Percentiles rank a stretch among this genome's conserved stretches.
Conservation (phyloP, 2,329 filamentous ascomycete species). For the Parascedosporium putredinis region DNA sequence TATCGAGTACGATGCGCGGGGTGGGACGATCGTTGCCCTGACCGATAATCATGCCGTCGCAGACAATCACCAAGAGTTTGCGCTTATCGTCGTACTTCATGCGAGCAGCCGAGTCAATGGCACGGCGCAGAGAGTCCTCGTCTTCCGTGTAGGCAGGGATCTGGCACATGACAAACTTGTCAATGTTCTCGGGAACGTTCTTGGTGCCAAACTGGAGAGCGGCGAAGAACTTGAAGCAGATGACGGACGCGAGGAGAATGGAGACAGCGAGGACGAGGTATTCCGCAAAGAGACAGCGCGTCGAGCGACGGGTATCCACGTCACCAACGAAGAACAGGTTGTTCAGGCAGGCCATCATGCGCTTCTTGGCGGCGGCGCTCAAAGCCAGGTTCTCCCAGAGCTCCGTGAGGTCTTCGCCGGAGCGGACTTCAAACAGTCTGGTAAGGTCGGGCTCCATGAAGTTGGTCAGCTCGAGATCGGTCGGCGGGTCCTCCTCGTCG, state of each 20-base stretch:
- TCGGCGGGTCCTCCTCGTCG: conserved; percentile 36
- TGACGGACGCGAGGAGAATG: conserved; percentile 66
- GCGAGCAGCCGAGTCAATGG: conserved; percentile 87
- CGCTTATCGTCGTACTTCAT: conserved; percentile 99
- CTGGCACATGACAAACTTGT: conserved; percentile 97
- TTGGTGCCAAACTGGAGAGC: conserved; percentile 89
- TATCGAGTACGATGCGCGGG: conserved; percentile 90
- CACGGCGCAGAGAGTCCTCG: conserved; percentile 91
- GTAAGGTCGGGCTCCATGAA: conserved; percentile 76
- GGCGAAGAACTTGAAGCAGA: conserved; percentile 93
- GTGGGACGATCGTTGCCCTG: conserved; percentile 96
- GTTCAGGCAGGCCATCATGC: conserved; percentile 77
- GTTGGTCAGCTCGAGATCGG: conserved; percentile 44
- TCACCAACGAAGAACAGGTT: conserved; percentile 93
- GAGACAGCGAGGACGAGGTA: conserved; percentile 86
- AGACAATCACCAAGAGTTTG: conserved; percentile 85
- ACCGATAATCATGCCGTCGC: conserved; percentile 98
- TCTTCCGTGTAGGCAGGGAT: conserved; percentile 98
- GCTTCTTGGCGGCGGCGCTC: conserved; percentile 40
- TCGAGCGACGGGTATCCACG: conserved; percentile 80
- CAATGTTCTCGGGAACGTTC: conserved; percentile 86
- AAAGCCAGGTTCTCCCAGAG: conserved; percentile 67
- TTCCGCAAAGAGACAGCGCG: conserved; percentile 73
- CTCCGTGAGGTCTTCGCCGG: conserved; percentile 73
- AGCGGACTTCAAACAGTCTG: conserved; percentile 62